Conservation (phyloP, 2,329 filamentous ascomycete species). For the Rhynchosporium agropyri region DNA sequence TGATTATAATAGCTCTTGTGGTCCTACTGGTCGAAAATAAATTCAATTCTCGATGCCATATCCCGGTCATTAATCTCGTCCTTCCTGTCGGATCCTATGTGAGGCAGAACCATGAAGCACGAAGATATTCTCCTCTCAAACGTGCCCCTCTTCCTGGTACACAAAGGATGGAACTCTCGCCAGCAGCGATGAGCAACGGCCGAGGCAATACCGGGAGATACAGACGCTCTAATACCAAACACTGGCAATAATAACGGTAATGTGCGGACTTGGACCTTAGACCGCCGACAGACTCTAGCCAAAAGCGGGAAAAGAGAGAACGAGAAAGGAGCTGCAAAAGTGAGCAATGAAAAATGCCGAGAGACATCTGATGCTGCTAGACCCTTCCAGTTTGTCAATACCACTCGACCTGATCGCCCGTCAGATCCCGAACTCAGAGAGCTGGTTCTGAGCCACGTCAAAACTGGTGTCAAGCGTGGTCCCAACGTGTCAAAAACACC, state of each 20-base stretch:
- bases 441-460: background rate
- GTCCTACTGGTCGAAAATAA: no score
- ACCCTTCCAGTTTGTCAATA: background rate
- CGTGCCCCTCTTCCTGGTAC: background rate
- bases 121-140: background rate
- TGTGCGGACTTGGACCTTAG: background rate
- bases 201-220: background rate
- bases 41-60: no score
- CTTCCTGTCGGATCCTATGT: background rate
- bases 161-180: background rate
- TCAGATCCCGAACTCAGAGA: background rate
- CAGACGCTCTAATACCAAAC: background rate
- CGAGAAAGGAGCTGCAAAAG: background rate
- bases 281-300: background rate
- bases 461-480: conserved; percentile 1
- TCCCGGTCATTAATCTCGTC: background rate
- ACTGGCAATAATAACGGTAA: background rate
- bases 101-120: background rate
- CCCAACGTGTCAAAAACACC: background rate
- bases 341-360: background rate
- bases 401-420: background rate
- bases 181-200: background rate
- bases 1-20: no score
- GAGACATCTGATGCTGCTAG: background rate
- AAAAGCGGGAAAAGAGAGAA: background rate